Evolutionary conservation across 2,329 filamentous ascomycete species (phyloP).

Genomic region (Corinectria fuckeliana): DNA sequence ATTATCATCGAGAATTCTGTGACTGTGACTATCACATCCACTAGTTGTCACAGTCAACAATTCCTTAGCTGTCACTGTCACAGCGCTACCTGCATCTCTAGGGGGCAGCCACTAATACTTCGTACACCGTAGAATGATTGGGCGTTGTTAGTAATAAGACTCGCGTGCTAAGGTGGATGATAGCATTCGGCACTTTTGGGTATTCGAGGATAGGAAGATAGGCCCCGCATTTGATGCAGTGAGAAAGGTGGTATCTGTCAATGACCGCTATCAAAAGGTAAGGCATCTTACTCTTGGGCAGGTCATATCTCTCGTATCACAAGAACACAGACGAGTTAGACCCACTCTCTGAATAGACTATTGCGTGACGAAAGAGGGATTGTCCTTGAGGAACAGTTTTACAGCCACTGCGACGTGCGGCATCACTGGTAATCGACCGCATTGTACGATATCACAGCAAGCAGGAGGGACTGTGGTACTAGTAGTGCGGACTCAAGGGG

Average conservation of each 20-base stretch:
- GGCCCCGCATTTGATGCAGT: background rate
- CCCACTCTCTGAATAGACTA: slow-evolving; percentile 2
- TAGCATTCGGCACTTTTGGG: background rate
- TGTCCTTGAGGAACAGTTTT: background rate
- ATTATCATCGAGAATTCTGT: background rate
- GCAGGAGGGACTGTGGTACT: background rate
- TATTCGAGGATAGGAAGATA: background rate
- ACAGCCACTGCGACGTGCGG: slow-evolving; percentile 7
- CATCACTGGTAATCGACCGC: background rate
- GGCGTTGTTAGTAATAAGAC: background rate
- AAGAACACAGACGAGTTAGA: background rate
- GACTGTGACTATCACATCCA: background rate
- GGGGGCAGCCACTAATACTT: background rate
- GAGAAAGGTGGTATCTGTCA: background rate
- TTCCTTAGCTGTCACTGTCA: background rate
- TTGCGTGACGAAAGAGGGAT: background rate
- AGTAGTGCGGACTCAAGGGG: slow-evolving; percentile 1
- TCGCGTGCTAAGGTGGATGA: background rate
- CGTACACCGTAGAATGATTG: background rate
- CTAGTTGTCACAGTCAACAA: background rate
- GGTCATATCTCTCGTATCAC: too few relatives aligned
- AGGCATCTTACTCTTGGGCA: too few relatives aligned
- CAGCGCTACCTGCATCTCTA: background rate
- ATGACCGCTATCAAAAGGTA: too few relatives aligned
- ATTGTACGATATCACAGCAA: background rate